Base-by-base conservation (phyloP, 2,329 filamentous ascomycete genomes). In the Malbranchea zuffiana region DNA sequence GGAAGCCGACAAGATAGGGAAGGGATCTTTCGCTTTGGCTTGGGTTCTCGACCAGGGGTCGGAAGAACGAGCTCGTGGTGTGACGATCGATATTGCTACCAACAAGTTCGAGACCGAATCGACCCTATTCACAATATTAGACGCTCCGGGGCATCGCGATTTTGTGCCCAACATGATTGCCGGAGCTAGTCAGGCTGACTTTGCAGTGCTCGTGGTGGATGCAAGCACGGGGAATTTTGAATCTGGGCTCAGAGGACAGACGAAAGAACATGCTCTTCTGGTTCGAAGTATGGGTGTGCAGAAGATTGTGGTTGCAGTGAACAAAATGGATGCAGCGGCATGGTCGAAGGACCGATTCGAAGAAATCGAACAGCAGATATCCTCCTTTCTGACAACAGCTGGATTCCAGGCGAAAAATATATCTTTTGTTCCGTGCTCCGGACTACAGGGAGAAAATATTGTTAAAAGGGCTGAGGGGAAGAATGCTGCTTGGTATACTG, bases 161-260 rank as follows among this genome's bases (percentile, higher is more conserved):
- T 98, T 96, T 54, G 86, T 98, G 13, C 90, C 90, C 1, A 98
- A 95, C 58, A 98, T 98, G 90, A 95, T 98, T 56, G 88, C 88
- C 2, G 90, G 90, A 10, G 86, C 88, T 3, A 90, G 83, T 41
- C 88, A 95, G 60, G 92, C 90, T 6, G 90, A 98, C 56, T 90
- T 96, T 59, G 90, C 87, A 0, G 81, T 98, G 1, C 67, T 98
- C 3, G 90, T 98, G 13, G 84, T 98, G 42, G 90, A 98, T 56
- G 82, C 88, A 3, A 80, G 82, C 40, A 84, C 76, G 0, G 90
- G 88, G 21, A 87, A 87, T 21, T 95, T 96, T 47, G 90, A 98
- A 57, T 86, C 85, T 3, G 92, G 90, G 0, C 66, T 96, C 20
- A 88, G 82, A 53, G 90, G 90, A 0, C 90, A 98, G 56, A 98